These are phyloP conservation scores for Medicago lupulina DNA, from an alignment of 306 rosid species.

Conservation along the genomic window DNA sequence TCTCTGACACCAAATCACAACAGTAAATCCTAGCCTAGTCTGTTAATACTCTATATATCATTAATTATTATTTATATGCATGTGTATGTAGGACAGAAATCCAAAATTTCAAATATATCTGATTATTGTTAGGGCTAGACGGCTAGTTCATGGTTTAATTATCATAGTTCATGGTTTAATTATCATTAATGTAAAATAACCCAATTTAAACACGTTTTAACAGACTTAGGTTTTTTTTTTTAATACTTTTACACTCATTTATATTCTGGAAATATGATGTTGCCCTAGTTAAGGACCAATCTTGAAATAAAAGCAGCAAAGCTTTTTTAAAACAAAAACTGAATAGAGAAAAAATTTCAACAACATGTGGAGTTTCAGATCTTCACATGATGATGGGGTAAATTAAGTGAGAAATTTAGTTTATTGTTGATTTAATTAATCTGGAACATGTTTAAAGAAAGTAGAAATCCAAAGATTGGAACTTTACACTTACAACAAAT, in stretches of 20 bases:
- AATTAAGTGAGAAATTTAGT: neutral
- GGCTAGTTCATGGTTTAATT: slow-evolving; percentile 28
- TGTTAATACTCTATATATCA: slow-evolving; percentile 15
- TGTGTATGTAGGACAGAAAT: neutral
- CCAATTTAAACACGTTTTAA: neutral
- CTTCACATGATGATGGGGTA: slow-evolving; percentile 8
- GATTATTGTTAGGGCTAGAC: slow-evolving; percentile 31
- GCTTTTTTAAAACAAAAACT: slow-evolving; percentile 4
- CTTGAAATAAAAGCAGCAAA: slow-evolving; percentile 25
- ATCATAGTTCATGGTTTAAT: slow-evolving; percentile 26
- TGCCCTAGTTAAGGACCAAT: slow-evolving; percentile 44
- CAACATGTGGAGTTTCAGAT: slow-evolving; percentile 34
- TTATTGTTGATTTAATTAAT: slow-evolving; percentile 1
- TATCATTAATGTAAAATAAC: slow-evolving; percentile 28
- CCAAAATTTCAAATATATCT: neutral
- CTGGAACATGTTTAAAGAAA: slow-evolving; percentile 22
- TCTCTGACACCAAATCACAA: slow-evolving; percentile 71
- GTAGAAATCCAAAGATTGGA: slow-evolving; percentile 31
- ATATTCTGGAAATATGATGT: slow-evolving; percentile 12
- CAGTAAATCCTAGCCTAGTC: slow-evolving; percentile 41
- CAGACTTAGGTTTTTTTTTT: neutral
- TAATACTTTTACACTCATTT: neutral
- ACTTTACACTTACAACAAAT: slow-evolving; percentile 32
- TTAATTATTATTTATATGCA: no score
- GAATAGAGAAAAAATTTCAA: neutral